Conservation (phyloP, 2,329 filamentous ascomycete species). For the Dichotomopilus funicola region DNA sequence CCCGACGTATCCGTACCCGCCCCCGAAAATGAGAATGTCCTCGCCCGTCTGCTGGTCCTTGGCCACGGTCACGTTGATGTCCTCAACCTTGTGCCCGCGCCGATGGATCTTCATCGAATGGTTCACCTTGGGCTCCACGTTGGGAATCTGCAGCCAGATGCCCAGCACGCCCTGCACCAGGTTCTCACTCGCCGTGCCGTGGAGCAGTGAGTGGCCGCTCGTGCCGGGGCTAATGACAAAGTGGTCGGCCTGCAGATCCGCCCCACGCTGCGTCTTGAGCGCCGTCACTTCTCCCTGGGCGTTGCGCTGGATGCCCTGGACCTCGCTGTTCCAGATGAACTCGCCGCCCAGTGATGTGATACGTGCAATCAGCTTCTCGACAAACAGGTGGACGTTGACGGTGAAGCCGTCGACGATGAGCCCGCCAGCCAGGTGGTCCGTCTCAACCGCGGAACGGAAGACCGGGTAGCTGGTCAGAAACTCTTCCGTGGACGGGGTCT, state of each 20-base stretch:
- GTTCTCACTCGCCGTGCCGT: not conserved
- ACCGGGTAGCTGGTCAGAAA: not conserved
- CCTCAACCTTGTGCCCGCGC: not conserved
- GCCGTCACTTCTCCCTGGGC: not conserved
- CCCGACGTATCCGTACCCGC: not conserved
- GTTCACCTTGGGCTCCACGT: not conserved
- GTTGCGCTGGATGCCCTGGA: not conserved
- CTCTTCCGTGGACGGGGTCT: not conserved
- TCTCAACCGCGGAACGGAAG: not conserved
- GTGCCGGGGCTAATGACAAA: not conserved
- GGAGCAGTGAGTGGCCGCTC: not conserved
- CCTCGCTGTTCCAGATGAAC: not conserved
- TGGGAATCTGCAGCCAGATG: not conserved
- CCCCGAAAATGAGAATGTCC: not conserved
- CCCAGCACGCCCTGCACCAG: not conserved
- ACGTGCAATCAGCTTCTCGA: not conserved
- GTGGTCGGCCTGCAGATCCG: not conserved
- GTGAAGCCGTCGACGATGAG: not conserved
- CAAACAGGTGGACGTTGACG: not conserved
- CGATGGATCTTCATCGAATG: constrained; percentile 1
- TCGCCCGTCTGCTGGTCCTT: not conserved
- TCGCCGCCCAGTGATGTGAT: not conserved
- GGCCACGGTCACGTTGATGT: constrained; percentile 2
- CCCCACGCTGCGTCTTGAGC: not conserved
- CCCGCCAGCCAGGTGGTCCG: not conserved